phyloP scores from a whole-genome alignment of 352 stramenopile genomes.

The Phytopythium chamaehyphon region DNA sequence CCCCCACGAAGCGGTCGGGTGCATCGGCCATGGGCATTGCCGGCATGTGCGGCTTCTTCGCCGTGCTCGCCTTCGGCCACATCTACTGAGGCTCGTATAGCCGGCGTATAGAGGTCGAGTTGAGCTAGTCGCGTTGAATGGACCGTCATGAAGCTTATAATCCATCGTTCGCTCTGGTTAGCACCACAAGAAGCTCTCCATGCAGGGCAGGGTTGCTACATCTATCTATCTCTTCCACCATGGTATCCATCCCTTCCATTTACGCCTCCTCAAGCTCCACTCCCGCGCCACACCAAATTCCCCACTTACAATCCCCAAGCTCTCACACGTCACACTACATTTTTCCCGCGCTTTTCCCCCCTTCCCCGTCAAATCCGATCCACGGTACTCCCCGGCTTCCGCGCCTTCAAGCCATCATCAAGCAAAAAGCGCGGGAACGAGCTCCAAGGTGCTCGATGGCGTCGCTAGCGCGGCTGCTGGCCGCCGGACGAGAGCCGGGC shows the following conservation, averaged over 20 bases:
- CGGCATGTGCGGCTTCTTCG: conserved; percentile 7
- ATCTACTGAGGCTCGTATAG: not conserved
- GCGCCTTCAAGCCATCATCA: not conserved
- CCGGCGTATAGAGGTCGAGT: too few relatives aligned
- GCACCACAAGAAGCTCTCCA: too few relatives aligned
- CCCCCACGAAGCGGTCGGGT: conserved; percentile 1
- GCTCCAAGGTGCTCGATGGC: too few relatives aligned
- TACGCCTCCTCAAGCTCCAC: too few relatives aligned
- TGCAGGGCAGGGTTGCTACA: too few relatives aligned
- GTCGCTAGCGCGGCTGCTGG: conserved; percentile 9
- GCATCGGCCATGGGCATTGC: conserved; percentile 5
- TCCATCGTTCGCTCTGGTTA: too few relatives aligned
- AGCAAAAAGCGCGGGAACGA: conserved; percentile 38
- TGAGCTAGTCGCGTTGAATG: too few relatives aligned
- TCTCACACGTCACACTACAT: not conserved
- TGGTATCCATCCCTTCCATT: too few relatives aligned
- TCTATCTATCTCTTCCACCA: too few relatives aligned
- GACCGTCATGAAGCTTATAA: too few relatives aligned
- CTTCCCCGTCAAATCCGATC: not conserved
- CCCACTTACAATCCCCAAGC: not conserved
- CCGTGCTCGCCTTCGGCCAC: conserved; percentile 4
- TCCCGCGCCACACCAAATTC: not conserved
- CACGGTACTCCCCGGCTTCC: not conserved
- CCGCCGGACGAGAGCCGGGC: conserved; percentile 13
- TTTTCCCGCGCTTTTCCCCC: conserved; percentile 7